These are phyloP conservation scores for Fusarium proliferatum DNA, from an alignment of 2,329 filamentous ascomycete species.

Conservation along the genomic window DNA sequence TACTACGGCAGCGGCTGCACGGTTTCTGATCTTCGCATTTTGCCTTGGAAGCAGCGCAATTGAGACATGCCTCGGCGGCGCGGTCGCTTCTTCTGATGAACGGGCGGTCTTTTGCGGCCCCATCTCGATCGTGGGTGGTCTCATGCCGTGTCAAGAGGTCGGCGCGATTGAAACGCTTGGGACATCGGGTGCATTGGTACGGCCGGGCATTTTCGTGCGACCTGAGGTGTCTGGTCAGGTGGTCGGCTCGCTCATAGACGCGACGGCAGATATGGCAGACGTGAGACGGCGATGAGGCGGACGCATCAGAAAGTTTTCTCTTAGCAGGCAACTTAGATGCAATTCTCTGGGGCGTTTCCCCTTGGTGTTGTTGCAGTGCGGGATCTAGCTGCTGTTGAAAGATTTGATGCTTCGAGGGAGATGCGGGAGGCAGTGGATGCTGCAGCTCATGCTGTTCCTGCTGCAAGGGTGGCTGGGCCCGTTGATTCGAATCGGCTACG, in stretches of 20 bases:
- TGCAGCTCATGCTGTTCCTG: conserved; percentile 35
- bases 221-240: conserved; percentile 43
- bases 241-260: conserved; percentile 44
- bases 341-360: conserved; percentile 17
- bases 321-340: conserved; percentile 35
- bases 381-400: conserved; percentile 36
- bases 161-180: conserved; percentile 44
- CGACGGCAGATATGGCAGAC: conserved; percentile 45
- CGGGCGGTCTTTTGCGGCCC: conserved; percentile 40
- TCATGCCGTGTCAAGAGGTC: conserved; percentile 44
- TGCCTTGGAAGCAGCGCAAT: conserved; percentile 44
- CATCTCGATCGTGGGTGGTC: conserved; percentile 45
- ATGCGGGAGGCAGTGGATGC: conserved; percentile 23
- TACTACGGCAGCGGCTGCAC: conserved; percentile 43
- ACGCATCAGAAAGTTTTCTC: conserved; percentile 43
- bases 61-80: conserved; percentile 44
- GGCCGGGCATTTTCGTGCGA: conserved; percentile 45
- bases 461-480: conserved; percentile 22
- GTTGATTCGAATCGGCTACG: conserved; percentile 33
- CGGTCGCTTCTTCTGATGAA: conserved; percentile 43
- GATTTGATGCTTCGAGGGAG: conserved; percentile 29
- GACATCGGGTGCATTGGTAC: conserved; percentile 44
- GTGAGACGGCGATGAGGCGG: conserved; percentile 42
- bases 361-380: conserved; percentile 23
- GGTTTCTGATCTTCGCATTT: conserved; percentile 45